Evolutionary conservation across 768 basidiomycete species (phyloP).

Genomic region (Dioszegia aurantiaca): DNA sequence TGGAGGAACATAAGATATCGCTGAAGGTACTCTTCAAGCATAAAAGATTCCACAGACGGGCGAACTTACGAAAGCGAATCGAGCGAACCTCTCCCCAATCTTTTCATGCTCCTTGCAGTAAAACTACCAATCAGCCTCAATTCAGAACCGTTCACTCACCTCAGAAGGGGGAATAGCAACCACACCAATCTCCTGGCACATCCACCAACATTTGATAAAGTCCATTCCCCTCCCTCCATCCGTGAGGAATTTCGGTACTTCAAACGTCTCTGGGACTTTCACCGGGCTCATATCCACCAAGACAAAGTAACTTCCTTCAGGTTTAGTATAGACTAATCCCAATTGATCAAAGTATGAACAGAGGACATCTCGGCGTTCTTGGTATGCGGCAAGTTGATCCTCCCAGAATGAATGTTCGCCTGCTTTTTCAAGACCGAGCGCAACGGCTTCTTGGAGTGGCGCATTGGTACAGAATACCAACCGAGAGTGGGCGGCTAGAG

Average conservation of each 20-base stretch:
- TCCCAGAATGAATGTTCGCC: slow-evolving; percentile 71
- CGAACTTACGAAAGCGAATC: slow-evolving; percentile 64
- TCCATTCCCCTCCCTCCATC: slow-evolving; percentile 74
- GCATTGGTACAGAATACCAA: slow-evolving; percentile 95
- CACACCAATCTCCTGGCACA: slow-evolving; percentile 82
- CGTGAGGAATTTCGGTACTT: slow-evolving; percentile 67
- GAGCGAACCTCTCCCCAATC: slow-evolving; percentile 80
- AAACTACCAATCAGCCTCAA: slow-evolving; percentile 60
- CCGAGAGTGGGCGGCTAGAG: slow-evolving; percentile 84
- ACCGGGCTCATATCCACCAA: slow-evolving; percentile 60
- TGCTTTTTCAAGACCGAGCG: slow-evolving; percentile 81
- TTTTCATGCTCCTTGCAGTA: slow-evolving; percentile 81
- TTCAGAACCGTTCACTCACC: slow-evolving; percentile 56
- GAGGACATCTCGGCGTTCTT: slow-evolving; percentile 72
- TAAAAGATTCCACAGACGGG: no score
- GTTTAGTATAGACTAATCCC: slow-evolving; percentile 79
- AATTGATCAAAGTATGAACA: slow-evolving; percentile 74
- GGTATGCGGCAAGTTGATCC: slow-evolving; percentile 71
- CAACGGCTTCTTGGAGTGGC: slow-evolving; percentile 89
- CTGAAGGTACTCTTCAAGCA: no score
- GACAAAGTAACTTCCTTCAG: slow-evolving; percentile 88
- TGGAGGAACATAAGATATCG: no score
- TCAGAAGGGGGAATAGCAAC: slow-evolving; percentile 94
- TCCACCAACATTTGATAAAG: slow-evolving; percentile 95
- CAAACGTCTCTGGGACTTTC: slow-evolving; percentile 77